Conservation (phyloP, 441 rosid genomes). For the Corymbia calophylla region DNA sequence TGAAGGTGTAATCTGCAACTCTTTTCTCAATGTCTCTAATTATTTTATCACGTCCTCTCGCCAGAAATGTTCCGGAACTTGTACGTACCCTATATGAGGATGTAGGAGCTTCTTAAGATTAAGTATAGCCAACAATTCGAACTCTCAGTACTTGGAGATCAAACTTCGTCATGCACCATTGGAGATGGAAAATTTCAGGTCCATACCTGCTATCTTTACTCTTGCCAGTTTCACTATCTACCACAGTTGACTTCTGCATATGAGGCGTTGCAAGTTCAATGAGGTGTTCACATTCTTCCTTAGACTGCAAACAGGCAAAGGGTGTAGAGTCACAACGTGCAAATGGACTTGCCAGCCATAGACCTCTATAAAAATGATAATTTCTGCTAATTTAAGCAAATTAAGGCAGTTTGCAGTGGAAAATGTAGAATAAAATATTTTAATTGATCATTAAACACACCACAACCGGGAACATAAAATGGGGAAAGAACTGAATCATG, state of each 20-base stretch:
- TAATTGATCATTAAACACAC: not conserved
- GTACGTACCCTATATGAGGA: constrained; percentile 47
- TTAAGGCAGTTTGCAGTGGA: not conserved
- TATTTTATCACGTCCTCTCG: constrained; percentile 53
- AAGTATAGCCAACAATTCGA: not conserved
- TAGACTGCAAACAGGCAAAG: constrained; percentile 31
- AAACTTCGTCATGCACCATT: not conserved
- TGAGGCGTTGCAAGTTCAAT: constrained; percentile 80
- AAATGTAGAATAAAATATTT: not conserved
- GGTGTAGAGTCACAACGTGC: not conserved
- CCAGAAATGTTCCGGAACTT: constrained; percentile 56
- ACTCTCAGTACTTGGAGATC: not conserved
- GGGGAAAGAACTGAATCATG: not conserved
- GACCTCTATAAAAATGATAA: not conserved
- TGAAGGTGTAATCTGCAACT: constrained; percentile 60
- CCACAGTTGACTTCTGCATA: constrained; percentile 83
- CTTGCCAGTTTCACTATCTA: constrained; percentile 76
- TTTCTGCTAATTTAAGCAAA: not conserved
- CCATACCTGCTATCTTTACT: constrained; percentile 85
- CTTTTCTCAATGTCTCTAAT: constrained; percentile 56
- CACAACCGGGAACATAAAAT: not conserved
- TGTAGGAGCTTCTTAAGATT: not conserved
- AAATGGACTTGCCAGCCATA: not conserved
- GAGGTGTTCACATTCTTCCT: constrained; percentile 77
- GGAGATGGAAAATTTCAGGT: not conserved